phyloP scores from a whole-genome alignment of 2,329 filamentous ascomycete genomes.

The Pseudohalonectria lignicola region DNA sequence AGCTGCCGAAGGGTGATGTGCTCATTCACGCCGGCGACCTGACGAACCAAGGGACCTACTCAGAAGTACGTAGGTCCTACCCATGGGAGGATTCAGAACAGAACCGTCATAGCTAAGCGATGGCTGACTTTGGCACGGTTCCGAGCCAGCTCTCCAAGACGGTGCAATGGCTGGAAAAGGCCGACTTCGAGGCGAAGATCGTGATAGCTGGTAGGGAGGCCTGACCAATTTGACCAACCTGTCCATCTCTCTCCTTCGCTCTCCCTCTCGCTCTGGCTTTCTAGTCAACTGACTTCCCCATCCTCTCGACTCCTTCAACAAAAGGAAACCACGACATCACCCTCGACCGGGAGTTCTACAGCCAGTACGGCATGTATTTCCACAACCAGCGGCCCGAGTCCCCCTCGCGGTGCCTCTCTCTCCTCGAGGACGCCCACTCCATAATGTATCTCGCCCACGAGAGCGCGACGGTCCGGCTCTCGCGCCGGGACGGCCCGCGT shows the following conservation, averaged over 20 bases:
- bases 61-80: conserved; percentile 36
- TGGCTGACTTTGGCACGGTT: too few species aligned
- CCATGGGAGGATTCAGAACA: too few species aligned
- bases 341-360: conserved; percentile 53
- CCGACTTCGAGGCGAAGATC: conserved; percentile 59
- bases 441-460: conserved; percentile 57
- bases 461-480: conserved; percentile 41
- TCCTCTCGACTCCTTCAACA: too few species aligned
- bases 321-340: conserved; percentile 70
- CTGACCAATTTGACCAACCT: too few species aligned
- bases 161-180: conserved; percentile 55
- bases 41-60: conserved; percentile 57
- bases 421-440: conserved; percentile 41
- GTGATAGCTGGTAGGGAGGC: conserved; percentile 49
- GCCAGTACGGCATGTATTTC: conserved; percentile 37
- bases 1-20: conserved; percentile 60
- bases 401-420: conserved; percentile 36
- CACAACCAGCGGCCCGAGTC: conserved; percentile 47
- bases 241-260: too few species aligned
- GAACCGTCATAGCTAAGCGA: too few species aligned
- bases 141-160: conserved; percentile 13
- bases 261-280: too few species aligned
- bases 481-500: conserved; percentile 37
- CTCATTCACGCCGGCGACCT: conserved; percentile 69
- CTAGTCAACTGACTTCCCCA: too few species aligned